These are phyloP conservation scores for Plectosphaerella plurivora DNA, from an alignment of 2,329 filamentous ascomycete genomes.

Conservation along the genomic window DNA sequence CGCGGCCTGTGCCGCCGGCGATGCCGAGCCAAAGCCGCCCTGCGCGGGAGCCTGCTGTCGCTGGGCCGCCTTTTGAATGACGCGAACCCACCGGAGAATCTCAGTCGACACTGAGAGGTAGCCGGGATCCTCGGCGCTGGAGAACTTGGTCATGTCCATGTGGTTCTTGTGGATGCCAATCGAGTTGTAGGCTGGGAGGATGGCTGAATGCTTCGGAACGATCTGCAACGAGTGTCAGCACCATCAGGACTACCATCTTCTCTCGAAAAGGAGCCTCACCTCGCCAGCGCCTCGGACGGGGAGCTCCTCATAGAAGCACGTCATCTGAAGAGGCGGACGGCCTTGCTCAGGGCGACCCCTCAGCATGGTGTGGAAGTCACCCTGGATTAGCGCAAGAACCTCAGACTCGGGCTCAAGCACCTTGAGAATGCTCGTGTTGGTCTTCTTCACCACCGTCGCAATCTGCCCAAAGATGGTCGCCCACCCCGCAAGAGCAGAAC, in stretches of 20 bases:
- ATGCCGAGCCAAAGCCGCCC: too few species aligned
- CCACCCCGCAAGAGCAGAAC: conserved; percentile 2
- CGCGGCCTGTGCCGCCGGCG: too few species aligned
- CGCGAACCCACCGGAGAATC: neutral
- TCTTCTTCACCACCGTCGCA: conserved; percentile 1
- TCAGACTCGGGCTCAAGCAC: conserved; percentile 4
- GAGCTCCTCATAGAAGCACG: conserved; percentile 8
- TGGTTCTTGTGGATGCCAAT: conserved; percentile 11
- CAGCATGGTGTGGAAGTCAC: conserved; percentile 7
- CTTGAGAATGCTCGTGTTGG: neutral
- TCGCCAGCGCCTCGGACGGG: neutral
- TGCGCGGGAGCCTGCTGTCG: too few species aligned
- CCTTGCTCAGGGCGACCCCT: neutral
- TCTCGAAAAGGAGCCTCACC: neutral
- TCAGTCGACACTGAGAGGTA: conserved; percentile 1
- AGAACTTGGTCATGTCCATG: conserved; percentile 12
- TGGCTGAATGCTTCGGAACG: conserved; percentile 10
- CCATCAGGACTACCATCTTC: neutral
- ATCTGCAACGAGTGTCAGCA: neutral
- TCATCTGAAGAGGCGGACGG: neutral
- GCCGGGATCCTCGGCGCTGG: conserved; percentile 1
- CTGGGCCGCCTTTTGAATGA: neutral
- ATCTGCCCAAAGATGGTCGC: neutral
- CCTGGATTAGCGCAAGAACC: conserved; percentile 2
- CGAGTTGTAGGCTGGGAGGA: conserved; percentile 6